phyloP scores from a whole-genome alignment of 257 asterid species.

The Solanum bukasovii region DNA sequence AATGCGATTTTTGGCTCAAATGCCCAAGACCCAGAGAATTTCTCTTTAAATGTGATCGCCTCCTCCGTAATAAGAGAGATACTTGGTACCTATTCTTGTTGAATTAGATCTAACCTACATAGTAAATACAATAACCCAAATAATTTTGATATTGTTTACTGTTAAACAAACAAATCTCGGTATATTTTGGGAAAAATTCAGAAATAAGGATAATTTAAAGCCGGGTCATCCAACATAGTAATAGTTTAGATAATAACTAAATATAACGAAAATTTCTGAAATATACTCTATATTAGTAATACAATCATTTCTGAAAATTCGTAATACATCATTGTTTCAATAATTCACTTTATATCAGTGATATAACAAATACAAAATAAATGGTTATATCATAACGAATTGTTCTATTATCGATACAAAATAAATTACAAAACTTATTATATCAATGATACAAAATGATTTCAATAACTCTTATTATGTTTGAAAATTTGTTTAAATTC shows the following conservation, averaged over 20 bases:
- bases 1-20: too few species aligned
- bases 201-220: not conserved
- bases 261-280: not conserved
- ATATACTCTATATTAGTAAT: not conserved
- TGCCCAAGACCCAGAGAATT: too few species aligned
- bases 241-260: too few species aligned
- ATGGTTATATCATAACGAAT: not conserved
- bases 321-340: not conserved
- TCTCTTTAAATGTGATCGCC: too few species aligned
- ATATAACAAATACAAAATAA: not conserved
- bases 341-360: not conserved
- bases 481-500: too few species aligned
- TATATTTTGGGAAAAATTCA: not conserved
- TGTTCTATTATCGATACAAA: not conserved
- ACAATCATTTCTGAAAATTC: not conserved
- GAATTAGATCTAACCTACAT: too few species aligned
- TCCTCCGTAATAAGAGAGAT: too few species aligned
- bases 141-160: not conserved
- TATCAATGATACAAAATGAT: too few species aligned
- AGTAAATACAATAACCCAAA: not conserved
- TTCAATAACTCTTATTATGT: not conserved
- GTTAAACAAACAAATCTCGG: not conserved
- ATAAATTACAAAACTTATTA: too few species aligned
- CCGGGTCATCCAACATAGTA: too few species aligned
- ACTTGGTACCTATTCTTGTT: too few species aligned